phyloP scores from a whole-genome alignment of 306 rosid genomes.

The Cicer bijugum region DNA sequence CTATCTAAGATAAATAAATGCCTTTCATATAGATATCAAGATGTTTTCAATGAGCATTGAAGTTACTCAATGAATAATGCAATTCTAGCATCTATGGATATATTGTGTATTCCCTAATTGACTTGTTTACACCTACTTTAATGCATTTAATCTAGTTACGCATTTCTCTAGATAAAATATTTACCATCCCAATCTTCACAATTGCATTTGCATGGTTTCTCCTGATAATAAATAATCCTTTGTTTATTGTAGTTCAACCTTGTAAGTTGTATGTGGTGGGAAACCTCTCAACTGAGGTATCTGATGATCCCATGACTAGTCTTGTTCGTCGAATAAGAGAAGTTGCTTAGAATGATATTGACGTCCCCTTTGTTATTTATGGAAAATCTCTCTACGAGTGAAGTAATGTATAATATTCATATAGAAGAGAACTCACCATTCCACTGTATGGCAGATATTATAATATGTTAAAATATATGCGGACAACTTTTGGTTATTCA shows the following conservation, averaged over 20 bases:
- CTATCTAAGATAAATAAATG: slow-evolving; percentile 21
- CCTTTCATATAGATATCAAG: slow-evolving; percentile 4
- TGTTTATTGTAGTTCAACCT: slow-evolving; percentile 58
- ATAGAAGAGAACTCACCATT: too few relatives aligned
- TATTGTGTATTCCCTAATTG: not conserved
- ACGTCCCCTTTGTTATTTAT: too few relatives aligned
- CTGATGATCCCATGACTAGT: slow-evolving; percentile 63
- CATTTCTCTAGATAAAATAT: slow-evolving; percentile 6
- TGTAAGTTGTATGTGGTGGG: slow-evolving; percentile 84
- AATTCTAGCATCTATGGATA: slow-evolving; percentile 9
- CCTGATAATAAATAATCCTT: not conserved
- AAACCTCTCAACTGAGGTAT: slow-evolving; percentile 73
- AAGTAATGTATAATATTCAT: too few relatives aligned
- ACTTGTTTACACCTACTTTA: not conserved
- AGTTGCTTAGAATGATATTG: not conserved
- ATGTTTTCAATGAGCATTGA: not conserved
- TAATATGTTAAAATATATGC: not conserved
- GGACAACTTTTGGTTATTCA: not conserved
- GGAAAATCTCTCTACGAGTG: too few relatives aligned
- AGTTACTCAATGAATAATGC: slow-evolving; percentile 4
- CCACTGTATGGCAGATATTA: too few relatives aligned
- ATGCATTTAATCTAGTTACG: not conserved
- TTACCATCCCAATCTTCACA: not conserved
- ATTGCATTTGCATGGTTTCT: not conserved
- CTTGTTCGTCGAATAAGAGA: slow-evolving; percentile 75